Evolutionary conservation across 2,329 filamentous ascomycete genomes (phyloP).

Genomic region (Fusarium mexicanum): DNA sequence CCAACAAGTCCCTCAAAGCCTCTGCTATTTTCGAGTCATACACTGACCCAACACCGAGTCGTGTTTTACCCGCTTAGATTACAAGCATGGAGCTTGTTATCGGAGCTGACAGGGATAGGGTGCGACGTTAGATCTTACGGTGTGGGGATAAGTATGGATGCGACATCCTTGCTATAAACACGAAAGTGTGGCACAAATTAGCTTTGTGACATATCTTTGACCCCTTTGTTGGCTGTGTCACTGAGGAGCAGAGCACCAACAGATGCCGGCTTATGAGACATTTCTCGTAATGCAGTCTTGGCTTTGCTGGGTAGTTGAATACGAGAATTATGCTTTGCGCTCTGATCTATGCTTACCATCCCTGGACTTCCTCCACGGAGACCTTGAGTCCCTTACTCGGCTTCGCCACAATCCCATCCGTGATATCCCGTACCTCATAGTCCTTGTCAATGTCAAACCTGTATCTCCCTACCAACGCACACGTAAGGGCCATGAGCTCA

Average conservation of each 20-base stretch:
- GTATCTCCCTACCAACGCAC: conserved; percentile 29
- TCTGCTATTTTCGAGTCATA: background rate
- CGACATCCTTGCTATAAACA: background rate
- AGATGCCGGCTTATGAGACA: background rate
- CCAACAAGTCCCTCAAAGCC: conserved; percentile 6
- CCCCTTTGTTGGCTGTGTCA: background rate
- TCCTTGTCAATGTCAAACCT: conserved; percentile 25
- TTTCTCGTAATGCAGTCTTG: background rate
- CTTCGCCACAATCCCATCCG: conserved; percentile 35
- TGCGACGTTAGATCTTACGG: conserved; percentile 16
- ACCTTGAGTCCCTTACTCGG: conserved; percentile 20
- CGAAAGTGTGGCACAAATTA: background rate
- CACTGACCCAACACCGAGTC: background rate
- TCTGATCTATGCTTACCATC: conserved; percentile 12
- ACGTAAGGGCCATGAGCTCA: conserved; percentile 34
- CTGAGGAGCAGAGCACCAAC: background rate
- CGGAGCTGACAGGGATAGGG: background rate
- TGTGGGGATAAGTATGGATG: background rate
- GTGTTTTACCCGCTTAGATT: background rate
- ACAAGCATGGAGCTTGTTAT: background rate
- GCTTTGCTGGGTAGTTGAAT: background rate
- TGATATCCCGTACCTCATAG: conserved; percentile 31
- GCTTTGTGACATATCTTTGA: background rate
- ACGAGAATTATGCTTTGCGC: background rate
- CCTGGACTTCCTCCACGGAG: conserved; percentile 1